Evolutionary conservation across 768 basidiomycete species (phyloP), one percentile per base, ranked within the genome.

Genomic region (Russula earlei): DNA sequence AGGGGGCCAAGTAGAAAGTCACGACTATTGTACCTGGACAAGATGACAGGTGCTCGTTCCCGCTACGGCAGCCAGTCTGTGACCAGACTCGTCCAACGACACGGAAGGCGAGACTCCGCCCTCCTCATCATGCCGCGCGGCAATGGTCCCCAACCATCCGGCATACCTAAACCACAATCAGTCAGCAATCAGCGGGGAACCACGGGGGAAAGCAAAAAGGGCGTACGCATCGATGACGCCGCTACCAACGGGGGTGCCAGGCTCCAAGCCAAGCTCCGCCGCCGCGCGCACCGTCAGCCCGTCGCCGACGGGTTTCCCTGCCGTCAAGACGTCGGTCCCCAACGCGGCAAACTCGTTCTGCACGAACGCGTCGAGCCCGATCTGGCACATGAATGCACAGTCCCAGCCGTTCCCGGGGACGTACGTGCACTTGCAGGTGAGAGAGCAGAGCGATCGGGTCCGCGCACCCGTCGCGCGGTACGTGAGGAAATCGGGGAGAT

Each of bases 1-100:
- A 14, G 5, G 29, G 14, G 27, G 12, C 27, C 14, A 2, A 1
- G 3, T 7, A 14, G n/a, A 20, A 17, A 7, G 2, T 7, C 38
- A 33, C 14, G 46, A 5, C 55, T 59, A 14, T 63, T 70, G 31
- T 51, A 86, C 87, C 75, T 92, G 91, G 1, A 95, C 87, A 43
- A 99, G 77, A 70, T 98, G 90, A 67, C 96, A 98, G 6, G 94
- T 97, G 63, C 89, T 92, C 5, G 95, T 99, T 9, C 96, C 96
- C 25, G 96, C 96, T 54, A 94, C 87, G 44, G 87, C 91, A 4
- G 94, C 95, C 19, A 99, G 74, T 38, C 95, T 77, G 64, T 88
- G 83, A 14, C 77, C 73, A 6, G 90, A 90, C 61, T 95, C 89
- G 6, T 83, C 77, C 8, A 96, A 72, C 15, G 91, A 88, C 20